Evolutionary conservation across 164 flowering plant species (phyloP).

Genomic region (Platanus orientalis): DNA sequence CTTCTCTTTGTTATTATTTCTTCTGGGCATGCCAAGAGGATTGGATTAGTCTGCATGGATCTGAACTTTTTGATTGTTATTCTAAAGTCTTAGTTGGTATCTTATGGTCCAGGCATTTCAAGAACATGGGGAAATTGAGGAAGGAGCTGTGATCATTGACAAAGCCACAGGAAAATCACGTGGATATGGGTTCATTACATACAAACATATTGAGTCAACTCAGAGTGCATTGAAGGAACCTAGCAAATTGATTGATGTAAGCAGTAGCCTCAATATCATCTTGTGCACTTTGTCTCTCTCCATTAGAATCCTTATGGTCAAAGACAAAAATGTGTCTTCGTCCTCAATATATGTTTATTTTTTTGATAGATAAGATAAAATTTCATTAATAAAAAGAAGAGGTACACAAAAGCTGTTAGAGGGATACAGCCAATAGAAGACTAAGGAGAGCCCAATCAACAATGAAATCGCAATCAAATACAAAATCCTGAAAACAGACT

Average conservation of each 20-base stretch:
- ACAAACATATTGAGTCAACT: constrained; percentile 63
- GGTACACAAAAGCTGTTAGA: too few relatives aligned
- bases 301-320: neutral
- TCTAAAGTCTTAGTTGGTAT: neutral
- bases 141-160: constrained; percentile 77
- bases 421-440: too few relatives aligned
- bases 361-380: too few relatives aligned
- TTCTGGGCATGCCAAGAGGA: neutral
- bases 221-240: constrained; percentile 56
- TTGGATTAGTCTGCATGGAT: neutral
- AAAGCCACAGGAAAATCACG: constrained; percentile 68
- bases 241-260: constrained; percentile 68
- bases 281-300: neutral
- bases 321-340: too few relatives aligned
- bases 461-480: too few relatives aligned
- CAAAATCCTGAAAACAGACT: too few relatives aligned
- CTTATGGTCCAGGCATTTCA: constrained; percentile 46
- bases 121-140: constrained; percentile 75
- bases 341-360: too few relatives aligned
- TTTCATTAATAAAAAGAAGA: too few relatives aligned
- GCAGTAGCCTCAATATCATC: constrained; percentile 10
- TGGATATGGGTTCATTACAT: constrained; percentile 76
- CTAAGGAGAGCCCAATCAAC: too few relatives aligned
- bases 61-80: constrained; percentile 4
- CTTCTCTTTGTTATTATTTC: neutral